Evolutionary conservation across 768 basidiomycete species (phyloP).

Genomic region (Tubosaeta sp.): DNA sequence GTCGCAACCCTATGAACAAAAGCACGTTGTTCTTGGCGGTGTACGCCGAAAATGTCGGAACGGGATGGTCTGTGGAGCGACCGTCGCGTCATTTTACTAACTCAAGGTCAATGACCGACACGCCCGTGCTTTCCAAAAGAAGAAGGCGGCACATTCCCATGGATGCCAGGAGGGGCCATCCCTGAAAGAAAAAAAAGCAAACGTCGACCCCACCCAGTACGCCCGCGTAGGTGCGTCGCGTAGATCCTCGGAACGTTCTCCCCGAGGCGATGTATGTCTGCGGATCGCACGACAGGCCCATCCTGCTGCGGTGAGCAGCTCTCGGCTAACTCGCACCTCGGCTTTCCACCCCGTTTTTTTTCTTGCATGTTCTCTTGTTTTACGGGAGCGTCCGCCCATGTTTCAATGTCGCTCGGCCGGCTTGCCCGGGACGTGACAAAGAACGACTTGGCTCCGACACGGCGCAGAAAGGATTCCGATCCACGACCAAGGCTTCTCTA

Average conservation of each 20-base stretch:
- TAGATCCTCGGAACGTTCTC: not conserved
- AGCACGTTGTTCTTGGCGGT: not conserved
- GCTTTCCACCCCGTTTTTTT: not conserved
- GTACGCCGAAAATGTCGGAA: not conserved
- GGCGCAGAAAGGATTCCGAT: not conserved
- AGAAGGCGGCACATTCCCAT: not conserved
- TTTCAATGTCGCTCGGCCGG: not conserved
- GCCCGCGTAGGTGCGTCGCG: not conserved
- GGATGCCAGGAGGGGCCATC: not conserved
- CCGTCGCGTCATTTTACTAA: not conserved
- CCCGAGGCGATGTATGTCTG: not conserved
- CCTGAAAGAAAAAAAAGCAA: not conserved
- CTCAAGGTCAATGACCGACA: not conserved
- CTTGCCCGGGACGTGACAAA: not conserved
- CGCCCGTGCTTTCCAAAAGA: not conserved
- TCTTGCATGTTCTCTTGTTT: not conserved
- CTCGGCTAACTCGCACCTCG: not conserved
- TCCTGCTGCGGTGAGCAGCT: not conserved
- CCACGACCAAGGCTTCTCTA: not conserved
- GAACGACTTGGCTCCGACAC: slow-evolving; percentile 1
- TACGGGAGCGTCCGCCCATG: not conserved
- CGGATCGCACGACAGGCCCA: not conserved
- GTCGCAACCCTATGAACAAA: not conserved
- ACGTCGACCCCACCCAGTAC: not conserved
- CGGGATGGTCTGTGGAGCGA: not conserved